Conservation (phyloP, 1,284 basidiomycete species). For the Erythrobasidium hasegawianum region DNA sequence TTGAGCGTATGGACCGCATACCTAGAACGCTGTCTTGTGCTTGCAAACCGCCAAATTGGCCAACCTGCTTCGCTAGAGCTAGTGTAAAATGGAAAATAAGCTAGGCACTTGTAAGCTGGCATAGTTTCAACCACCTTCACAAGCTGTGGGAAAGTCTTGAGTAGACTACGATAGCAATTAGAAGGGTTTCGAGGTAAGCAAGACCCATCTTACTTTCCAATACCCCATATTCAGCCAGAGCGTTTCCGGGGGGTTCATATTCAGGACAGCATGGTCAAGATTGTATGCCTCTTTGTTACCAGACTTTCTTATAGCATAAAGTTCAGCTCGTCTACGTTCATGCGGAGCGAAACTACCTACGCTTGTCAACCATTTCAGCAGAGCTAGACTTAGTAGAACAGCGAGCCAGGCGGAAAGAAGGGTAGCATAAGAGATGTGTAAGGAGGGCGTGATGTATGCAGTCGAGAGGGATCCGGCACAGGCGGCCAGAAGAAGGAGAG, state of each 20-base stretch:
- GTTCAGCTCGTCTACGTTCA: neutral
- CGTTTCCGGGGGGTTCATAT: constrained; percentile 52
- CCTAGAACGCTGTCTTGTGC: constrained; percentile 56
- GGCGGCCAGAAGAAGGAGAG: too few relatives aligned
- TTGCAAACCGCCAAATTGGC: constrained; percentile 53
- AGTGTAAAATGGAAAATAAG: constrained; percentile 10
- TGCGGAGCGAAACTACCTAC: too few relatives aligned
- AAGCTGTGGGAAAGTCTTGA: constrained; percentile 11
- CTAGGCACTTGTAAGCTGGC: too few relatives aligned
- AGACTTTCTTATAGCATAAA: neutral
- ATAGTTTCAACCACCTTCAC: constrained; percentile 11
- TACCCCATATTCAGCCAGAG: constrained; percentile 68
- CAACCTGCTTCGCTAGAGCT: constrained; percentile 60
- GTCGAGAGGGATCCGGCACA: too few relatives aligned
- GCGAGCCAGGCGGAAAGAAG: too few relatives aligned
- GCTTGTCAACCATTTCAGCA: too few relatives aligned
- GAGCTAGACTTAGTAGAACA: too few relatives aligned
- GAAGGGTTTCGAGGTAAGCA: neutral
- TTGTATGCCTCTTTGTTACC: constrained; percentile 17
- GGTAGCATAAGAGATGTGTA: too few relatives aligned
- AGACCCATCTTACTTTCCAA: constrained; percentile 56
- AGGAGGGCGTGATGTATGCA: too few relatives aligned
- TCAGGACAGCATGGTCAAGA: constrained; percentile 32
- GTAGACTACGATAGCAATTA: constrained; percentile 5
- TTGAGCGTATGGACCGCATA: constrained; percentile 46